A percentile compares a stretch with the other conserved stretches of the same genome.
Evolutionary conservation across 2,329 filamentous ascomycete species (phyloP).

Genomic region (Colletotrichum sp.): DNA sequence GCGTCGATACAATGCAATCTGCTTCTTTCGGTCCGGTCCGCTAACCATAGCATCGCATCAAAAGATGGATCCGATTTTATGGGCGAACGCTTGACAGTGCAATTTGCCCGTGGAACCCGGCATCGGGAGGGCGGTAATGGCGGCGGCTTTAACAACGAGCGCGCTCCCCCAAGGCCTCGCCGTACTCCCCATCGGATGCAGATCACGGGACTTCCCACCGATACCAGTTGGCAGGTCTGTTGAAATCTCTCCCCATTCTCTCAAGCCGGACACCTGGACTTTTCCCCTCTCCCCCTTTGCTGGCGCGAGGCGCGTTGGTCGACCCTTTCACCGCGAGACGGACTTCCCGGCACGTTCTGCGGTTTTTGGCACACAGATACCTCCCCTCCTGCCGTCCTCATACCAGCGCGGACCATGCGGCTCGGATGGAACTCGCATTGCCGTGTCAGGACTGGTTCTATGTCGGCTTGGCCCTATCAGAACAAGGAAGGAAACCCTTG

Average conservation of each 20-base stretch:
- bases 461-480: constrained; percentile 9
- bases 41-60: constrained; percentile 22
- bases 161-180: constrained; percentile 75
- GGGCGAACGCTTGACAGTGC: constrained; percentile 95
- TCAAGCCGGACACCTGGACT: constrained; percentile 50
- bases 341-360: neutral
- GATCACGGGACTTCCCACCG: constrained; percentile 93
- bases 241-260: constrained; percentile 63
- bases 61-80: constrained; percentile 97
- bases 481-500: constrained; percentile 10
- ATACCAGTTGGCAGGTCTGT: constrained; percentile 99
- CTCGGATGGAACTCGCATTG: constrained; percentile 13
- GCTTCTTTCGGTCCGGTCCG: constrained; percentile 21
- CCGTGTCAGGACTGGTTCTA: constrained; percentile 20
- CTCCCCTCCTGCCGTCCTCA: neutral
- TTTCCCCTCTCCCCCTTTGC: constrained; percentile 22
- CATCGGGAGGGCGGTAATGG: constrained; percentile 46
- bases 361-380: neutral
- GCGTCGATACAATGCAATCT: neutral
- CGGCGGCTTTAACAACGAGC: constrained; percentile 54
- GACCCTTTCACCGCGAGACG: neutral
- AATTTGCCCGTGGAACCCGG: constrained; percentile 90
- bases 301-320: constrained; percentile 16
- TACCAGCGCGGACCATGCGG: neutral
- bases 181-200: constrained; percentile 97